Percentiles rank a stretch among this genome's conserved stretches.
Conservation (phyloP, 2,329 filamentous ascomycete species). For the Trichocomaceae sp. region DNA sequence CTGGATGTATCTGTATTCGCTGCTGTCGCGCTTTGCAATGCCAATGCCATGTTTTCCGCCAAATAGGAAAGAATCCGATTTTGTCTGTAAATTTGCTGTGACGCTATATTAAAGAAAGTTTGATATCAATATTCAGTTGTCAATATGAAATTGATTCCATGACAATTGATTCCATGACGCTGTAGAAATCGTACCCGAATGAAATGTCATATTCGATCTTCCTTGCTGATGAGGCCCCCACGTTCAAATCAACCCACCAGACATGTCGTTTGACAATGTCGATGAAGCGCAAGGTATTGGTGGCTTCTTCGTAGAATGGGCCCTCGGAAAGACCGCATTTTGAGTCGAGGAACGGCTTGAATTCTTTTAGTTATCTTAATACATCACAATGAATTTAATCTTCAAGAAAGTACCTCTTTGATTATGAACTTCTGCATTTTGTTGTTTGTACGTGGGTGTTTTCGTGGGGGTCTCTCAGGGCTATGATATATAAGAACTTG, state of each 20-base stretch:
- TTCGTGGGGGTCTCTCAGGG: background rate
- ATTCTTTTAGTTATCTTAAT: background rate
- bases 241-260: constrained; percentile 10
- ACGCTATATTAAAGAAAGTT: constrained; percentile 34
- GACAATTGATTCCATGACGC: no score
- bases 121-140: background rate
- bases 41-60: constrained; percentile 72
- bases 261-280: constrained; percentile 54
- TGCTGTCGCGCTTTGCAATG: constrained; percentile 6
- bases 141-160: background rate
- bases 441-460: background rate
- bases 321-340: constrained; percentile 23
- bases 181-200: constrained; percentile 27
- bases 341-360: constrained; percentile 20
- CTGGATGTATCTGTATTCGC: constrained; percentile 6
- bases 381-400: background rate
- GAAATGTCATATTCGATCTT: constrained; percentile 50
- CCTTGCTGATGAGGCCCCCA: constrained; percentile 40
- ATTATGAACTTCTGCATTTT: constrained; percentile 12
- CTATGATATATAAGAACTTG: background rate
- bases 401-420: constrained; percentile 3
- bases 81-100: constrained; percentile 66
- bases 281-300: constrained; percentile 37
- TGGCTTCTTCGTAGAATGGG: constrained; percentile 21
- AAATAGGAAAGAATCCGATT: constrained; percentile 60